A percentile compares a stretch with the other conserved stretches of the same genome.
Evolutionary conservation across 768 basidiomycete genomes (phyloP).

Genomic region (Lactarius vividus): DNA sequence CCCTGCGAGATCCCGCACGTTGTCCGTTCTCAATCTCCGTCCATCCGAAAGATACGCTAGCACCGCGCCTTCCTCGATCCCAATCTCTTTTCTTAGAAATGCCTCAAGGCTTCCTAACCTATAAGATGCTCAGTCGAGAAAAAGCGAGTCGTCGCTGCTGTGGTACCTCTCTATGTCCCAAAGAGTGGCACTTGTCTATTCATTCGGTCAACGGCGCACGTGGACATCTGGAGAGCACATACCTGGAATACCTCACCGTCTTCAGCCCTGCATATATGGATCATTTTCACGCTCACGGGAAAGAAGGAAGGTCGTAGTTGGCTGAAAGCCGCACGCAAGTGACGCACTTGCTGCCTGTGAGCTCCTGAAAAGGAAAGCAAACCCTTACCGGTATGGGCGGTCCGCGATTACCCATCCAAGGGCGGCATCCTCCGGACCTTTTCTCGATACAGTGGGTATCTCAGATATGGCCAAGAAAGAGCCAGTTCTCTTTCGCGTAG

Average conservation of each 20-base stretch:
- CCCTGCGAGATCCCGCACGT: conserved; percentile 73
- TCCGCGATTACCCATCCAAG: neutral
- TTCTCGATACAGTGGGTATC: no score
- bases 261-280: conserved; percentile 44
- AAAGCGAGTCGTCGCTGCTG: conserved; percentile 1
- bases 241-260: conserved; percentile 41
- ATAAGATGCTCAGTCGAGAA: conserved; percentile 19
- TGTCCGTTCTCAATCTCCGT: conserved; percentile 63
- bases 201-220: conserved; percentile 7
- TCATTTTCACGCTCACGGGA: conserved; percentile 29
- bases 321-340: conserved; percentile 1
- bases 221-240: conserved; percentile 1
- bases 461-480: conserved; percentile 34
- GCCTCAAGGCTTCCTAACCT: conserved; percentile 68
- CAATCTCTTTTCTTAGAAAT: conserved; percentile 70
- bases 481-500: no score
- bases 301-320: conserved; percentile 4
- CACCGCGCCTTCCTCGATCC: conserved; percentile 64
- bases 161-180: conserved; percentile 75
- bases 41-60: conserved; percentile 82
- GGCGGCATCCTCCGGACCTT: conserved; percentile 11
- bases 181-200: conserved; percentile 56
- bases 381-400: conserved; percentile 1
- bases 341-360: conserved; percentile 2
- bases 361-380: conserved; percentile 21